Base-by-base conservation (phyloP, 2,329 filamentous ascomycete genomes). In the Paraphaeosphaeria sporulosa region DNA sequence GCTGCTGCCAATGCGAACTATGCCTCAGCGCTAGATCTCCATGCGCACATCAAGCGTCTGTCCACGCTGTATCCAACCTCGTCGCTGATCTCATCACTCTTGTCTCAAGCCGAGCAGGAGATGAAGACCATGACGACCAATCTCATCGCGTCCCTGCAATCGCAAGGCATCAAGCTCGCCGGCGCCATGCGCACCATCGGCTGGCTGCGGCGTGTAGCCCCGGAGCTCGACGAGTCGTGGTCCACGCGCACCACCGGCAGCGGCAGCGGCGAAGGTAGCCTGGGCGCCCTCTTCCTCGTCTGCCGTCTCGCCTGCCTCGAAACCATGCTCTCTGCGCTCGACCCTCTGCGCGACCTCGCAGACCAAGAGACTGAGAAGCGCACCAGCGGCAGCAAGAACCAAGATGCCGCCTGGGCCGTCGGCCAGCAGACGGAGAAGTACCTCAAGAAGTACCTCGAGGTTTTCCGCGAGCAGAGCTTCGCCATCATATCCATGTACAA, bases 391-490 rank as follows among this genome's bases (percentile, higher is more conserved):
- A 59, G 69, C 55, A 58, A 74, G 59, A 65, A 64, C 78, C 52
- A 73, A 77, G 48, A 83, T 81, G 85, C 57, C 12, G 71, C 78
- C 38, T 90, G 85, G 86, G 87, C 85, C 2, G 87, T 87, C 0
- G 94, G 94, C 0, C 93, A 96, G 71, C 95, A 98, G 76, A 97
- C 94, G 0, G 95, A 98, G 77, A 87, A 93, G 54, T 99, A 93
- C 71, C 81, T 99, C 46, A 99, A 98, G 78, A 87, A 94, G 50
- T 99, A 96, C 78, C 92, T 99, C 70, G 95, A 99, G 75, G 93
- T 99, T 30, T 98, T 98, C 76, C 90, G 95, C 55, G 95, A 99
- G 78, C 95, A 99, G 78, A 97, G 92, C 74, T 99, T 99, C 76
- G 91, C 90, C 46, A 96, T 98, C 61, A 88, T 98, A 30, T 96